Percentiles rank a stretch among this genome's conserved stretches.
phyloP scores from a whole-genome alignment of 106 monocot genomes.

The Allium sativum region DNA sequence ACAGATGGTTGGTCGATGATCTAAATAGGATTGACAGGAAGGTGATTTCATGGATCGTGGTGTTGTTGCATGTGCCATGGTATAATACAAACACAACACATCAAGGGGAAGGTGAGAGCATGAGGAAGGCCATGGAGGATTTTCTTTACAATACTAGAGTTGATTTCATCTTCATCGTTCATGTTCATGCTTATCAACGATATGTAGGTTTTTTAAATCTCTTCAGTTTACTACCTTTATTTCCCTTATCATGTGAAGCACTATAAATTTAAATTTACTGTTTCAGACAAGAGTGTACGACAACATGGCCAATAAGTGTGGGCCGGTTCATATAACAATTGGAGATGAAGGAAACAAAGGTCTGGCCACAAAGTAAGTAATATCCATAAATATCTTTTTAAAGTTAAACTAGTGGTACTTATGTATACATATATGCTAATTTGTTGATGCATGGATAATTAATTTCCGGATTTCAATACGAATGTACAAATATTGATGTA shows the following conservation, averaged over 20 bases:
- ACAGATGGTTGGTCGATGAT: slow-evolving; percentile 33
- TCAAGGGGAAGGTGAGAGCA: slow-evolving; percentile 44
- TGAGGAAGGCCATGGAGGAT: slow-evolving; percentile 39
- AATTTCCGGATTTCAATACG: no score
- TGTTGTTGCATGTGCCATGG: slow-evolving; percentile 81
- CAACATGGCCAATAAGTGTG: slow-evolving; percentile 16
- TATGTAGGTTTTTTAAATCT: slow-evolving; percentile 21
- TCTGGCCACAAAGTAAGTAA: slow-evolving; percentile 21
- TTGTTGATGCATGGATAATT: no score
- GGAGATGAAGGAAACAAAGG: slow-evolving; percentile 45
- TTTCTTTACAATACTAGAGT: slow-evolving; percentile 29
- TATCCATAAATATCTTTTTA: no score
- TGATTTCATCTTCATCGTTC: slow-evolving; percentile 44
- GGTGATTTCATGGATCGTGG: slow-evolving; percentile 58
- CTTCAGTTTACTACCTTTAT: no score
- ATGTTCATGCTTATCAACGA: slow-evolving; percentile 62
- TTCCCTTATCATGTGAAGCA: no score
- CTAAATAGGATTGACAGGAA: slow-evolving; percentile 20
- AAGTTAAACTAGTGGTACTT: no score
- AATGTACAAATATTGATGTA: no score
- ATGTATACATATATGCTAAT: no score
- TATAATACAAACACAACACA: slow-evolving; percentile 57
- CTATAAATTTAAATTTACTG: no score
- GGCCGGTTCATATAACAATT: slow-evolving; percentile 33
- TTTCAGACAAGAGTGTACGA: slow-evolving; percentile 14